Conservation (phyloP, 108 stramenopile genomes). For the Nitzschia putrida region DNA sequence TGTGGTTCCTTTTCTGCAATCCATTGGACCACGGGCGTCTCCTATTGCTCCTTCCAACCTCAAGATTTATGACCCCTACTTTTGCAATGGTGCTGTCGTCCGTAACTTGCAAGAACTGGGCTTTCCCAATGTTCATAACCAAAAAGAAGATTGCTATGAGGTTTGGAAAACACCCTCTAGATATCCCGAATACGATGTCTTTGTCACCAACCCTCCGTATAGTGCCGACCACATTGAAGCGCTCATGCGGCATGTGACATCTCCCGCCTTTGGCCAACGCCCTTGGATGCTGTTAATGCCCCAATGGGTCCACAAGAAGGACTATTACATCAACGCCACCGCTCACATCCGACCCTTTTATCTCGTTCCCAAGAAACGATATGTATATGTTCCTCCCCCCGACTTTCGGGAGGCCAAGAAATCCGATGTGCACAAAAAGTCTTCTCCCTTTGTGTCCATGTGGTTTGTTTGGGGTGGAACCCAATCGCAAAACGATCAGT, state of each 20-base stretch:
- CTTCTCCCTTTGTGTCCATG: constrained; percentile 86
- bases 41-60: constrained; percentile 1
- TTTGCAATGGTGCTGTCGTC: constrained; percentile 89
- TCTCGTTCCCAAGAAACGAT: constrained; percentile 84
- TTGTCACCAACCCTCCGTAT: constrained; percentile 97
- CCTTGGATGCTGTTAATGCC: constrained; percentile 85
- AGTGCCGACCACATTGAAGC: constrained; percentile 88
- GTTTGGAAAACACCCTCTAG: constrained; percentile 49
- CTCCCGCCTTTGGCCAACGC: constrained; percentile 37
- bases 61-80: constrained; percentile 97
- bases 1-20: constrained; percentile 71
- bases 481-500: constrained; percentile 46
- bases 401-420: constrained; percentile 76
- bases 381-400: constrained; percentile 84
- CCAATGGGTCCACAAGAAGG: constrained; percentile 83
- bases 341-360: constrained; percentile 65
- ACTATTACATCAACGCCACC: constrained; percentile 55
- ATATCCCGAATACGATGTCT: constrained; percentile 78
- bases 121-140: constrained; percentile 87
- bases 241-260: constrained; percentile 69
- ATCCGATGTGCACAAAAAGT: constrained; percentile 87
- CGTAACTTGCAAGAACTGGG: constrained; percentile 77
- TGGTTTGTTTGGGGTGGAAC: constrained; percentile 89
- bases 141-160: constrained; percentile 78
- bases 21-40: constrained; percentile 2